These are phyloP conservation scores for Xylaria flabelliformis DNA, from an alignment of 495 filamentous ascomycete genomes.

Conservation along the genomic window DNA sequence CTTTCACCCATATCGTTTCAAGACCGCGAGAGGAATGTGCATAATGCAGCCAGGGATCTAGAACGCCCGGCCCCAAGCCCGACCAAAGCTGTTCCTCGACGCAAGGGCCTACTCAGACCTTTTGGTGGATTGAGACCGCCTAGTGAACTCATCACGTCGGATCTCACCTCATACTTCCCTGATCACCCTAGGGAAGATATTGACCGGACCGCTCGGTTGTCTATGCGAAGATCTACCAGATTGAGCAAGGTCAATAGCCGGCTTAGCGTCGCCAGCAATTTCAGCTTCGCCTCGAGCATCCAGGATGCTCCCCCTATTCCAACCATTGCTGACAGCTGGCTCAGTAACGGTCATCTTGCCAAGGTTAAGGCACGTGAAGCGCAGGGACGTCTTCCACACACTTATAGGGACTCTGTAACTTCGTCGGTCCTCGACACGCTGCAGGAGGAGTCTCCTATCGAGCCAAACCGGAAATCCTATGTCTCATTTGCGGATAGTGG, in stretches of 20 bases:
- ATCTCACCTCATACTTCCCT: conserved; percentile 95
- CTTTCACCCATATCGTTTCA: conserved; percentile 76
- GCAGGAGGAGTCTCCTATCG: conserved; percentile 89
- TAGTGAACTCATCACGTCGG: conserved; percentile 95
- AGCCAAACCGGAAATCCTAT: conserved; percentile 93
- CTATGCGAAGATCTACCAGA: conserved; percentile 84
- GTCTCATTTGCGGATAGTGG: conserved; percentile 87
- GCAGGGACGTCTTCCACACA: conserved; percentile 48
- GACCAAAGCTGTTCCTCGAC: conserved; percentile 59
- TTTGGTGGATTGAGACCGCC: conserved; percentile 94
- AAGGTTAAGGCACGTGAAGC: conserved; percentile 54
- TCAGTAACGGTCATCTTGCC: conserved; percentile 64
- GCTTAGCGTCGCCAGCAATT: conserved; percentile 90
- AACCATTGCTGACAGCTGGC: conserved; percentile 94
- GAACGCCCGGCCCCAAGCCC: conserved; percentile 62
- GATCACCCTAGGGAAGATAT: conserved; percentile 92
- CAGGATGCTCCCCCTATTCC: conserved; percentile 91
- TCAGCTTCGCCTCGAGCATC: conserved; percentile 88
- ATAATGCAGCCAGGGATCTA: conserved; percentile 63
- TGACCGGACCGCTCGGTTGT: conserved; percentile 89
- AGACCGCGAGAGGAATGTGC: conserved; percentile 69
- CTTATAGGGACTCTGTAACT: conserved; percentile 84
- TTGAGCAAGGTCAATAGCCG: conserved; percentile 91
- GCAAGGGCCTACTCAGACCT: conserved; percentile 62
- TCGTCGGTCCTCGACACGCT: conserved; percentile 84